These are phyloP conservation scores for Aureobasidium musti DNA, from an alignment of 2,329 filamentous ascomycete species.

Conservation along the genomic window DNA sequence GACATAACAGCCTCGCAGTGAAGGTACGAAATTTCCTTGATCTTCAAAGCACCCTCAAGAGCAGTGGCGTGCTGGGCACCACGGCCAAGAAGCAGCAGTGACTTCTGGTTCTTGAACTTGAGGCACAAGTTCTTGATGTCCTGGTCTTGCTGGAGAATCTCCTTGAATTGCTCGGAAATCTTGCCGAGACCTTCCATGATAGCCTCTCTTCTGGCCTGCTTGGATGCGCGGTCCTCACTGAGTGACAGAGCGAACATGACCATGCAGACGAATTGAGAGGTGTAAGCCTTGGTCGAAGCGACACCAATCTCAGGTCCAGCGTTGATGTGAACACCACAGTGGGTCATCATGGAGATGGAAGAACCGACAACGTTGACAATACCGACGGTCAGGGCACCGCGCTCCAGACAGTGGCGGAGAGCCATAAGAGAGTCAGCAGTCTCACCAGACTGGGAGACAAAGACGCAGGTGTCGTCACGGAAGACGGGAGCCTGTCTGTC, in stretches of 20 bases:
- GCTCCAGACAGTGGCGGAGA: slow-evolving; percentile 95
- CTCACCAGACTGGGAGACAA: slow-evolving; percentile 98
- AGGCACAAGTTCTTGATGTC: slow-evolving; percentile 92
- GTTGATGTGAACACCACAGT: slow-evolving; percentile 99
- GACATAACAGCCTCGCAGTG: slow-evolving; percentile 99
- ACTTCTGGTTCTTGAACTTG: slow-evolving; percentile 98
- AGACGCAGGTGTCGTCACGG: slow-evolving; percentile 98
- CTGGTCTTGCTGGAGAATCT: slow-evolving; percentile 87
- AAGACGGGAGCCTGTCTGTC: slow-evolving; percentile 96
- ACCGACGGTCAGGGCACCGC: slow-evolving; percentile 93
- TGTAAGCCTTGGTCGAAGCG: slow-evolving; percentile 98
- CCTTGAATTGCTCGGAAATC: slow-evolving; percentile 87
- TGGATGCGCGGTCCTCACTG: slow-evolving; percentile 94
- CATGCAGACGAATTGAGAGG: slow-evolving; percentile 99
- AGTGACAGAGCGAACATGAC: slow-evolving; percentile 98
- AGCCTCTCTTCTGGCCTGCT: slow-evolving; percentile 86
- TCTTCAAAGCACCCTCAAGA: slow-evolving; percentile 95
- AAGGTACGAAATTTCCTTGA: slow-evolving; percentile 99
- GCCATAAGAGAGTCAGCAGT: slow-evolving; percentile 97
- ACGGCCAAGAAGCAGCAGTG: slow-evolving; percentile 85
- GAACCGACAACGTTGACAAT: slow-evolving; percentile 99
- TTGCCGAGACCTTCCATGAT: slow-evolving; percentile 92
- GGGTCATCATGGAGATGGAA: slow-evolving; percentile 96
- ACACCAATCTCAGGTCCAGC: slow-evolving; percentile 98
- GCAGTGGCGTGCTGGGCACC: slow-evolving; percentile 97